Evolutionary conservation across 805 yeast species (phyloP).

Genomic region (Starmerella tilneyi): DNA sequence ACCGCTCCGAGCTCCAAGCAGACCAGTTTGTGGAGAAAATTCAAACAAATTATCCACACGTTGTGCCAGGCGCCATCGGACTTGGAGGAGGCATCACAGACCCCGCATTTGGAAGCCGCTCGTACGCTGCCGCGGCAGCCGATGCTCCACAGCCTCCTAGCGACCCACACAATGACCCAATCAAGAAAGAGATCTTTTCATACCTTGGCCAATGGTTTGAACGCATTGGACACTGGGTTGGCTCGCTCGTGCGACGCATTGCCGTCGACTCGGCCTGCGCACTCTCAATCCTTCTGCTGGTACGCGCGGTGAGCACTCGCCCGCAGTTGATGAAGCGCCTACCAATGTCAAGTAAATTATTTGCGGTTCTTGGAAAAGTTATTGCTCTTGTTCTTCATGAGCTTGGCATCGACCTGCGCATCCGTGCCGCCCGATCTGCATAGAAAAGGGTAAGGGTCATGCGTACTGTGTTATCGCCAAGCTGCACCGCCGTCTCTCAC

Average conservation of each 20-base stretch:
- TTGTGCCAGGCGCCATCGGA: constrained; percentile 18
- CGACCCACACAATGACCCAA: too few species aligned
- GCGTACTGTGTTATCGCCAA: background rate
- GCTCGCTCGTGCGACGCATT: constrained; percentile 13
- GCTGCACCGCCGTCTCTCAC: too few species aligned
- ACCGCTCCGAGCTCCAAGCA: constrained; percentile 20
- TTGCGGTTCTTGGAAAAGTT: constrained; percentile 18
- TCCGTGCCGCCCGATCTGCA: background rate
- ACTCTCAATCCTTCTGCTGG: constrained; percentile 15
- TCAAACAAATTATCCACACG: constrained; percentile 18
- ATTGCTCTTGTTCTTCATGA: constrained; percentile 23
- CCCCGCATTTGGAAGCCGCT: background rate
- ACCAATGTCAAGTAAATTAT: constrained; percentile 16
- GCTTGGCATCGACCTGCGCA: constrained; percentile 23
- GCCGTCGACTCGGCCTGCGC: constrained; percentile 18
- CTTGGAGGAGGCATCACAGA: background rate
- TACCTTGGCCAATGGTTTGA: background rate
- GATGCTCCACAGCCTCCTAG: too few species aligned
- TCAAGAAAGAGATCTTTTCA: background rate
- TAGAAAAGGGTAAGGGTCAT: background rate
- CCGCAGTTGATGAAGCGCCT: constrained; percentile 16
- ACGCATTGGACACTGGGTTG: background rate
- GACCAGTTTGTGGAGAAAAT: constrained; percentile 18
- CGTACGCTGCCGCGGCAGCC: background rate
- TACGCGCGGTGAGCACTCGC: constrained; percentile 19